phyloP scores from a whole-genome alignment of 352 stramenopile genomes.

The Phytophthora megakarya region DNA sequence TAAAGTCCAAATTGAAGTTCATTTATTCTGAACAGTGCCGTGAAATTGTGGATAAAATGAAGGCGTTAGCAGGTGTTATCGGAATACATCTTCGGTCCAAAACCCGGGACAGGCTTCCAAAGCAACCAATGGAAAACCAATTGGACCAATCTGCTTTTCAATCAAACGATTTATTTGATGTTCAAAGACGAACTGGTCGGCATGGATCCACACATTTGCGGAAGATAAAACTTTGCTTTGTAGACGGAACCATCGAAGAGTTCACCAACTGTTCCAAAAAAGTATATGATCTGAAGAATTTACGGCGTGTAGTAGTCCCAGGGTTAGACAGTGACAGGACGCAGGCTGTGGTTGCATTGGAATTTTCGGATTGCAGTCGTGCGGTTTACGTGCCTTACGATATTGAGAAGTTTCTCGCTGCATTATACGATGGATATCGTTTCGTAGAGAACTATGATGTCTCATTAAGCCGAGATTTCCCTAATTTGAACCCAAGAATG shows the following conservation, averaged over 20 bases:
- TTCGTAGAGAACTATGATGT: slow-evolving; percentile 67
- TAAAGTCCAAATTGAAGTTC: slow-evolving; percentile 73
- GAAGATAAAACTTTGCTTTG: slow-evolving; percentile 70
- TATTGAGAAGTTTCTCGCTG: slow-evolving; percentile 60
- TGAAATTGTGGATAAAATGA: slow-evolving; percentile 69
- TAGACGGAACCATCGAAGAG: slow-evolving; percentile 58
- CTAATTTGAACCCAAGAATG: slow-evolving; percentile 68
- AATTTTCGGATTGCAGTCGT: slow-evolving; percentile 68
- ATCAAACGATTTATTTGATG: slow-evolving; percentile 50
- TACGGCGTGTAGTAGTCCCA: slow-evolving; percentile 59
- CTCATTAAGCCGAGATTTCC: slow-evolving; percentile 67
- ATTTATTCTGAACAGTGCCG: slow-evolving; percentile 70
- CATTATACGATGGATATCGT: slow-evolving; percentile 73
- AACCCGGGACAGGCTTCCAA: slow-evolving; percentile 53
- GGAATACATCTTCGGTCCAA: slow-evolving; percentile 55
- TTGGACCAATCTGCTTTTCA: slow-evolving; percentile 48
- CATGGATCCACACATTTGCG: slow-evolving; percentile 63
- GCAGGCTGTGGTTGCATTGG: slow-evolving; percentile 58
- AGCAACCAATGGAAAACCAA: slow-evolving; percentile 44
- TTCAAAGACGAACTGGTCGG: slow-evolving; percentile 58
- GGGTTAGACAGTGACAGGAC: slow-evolving; percentile 29
- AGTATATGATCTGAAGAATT: slow-evolving; percentile 56
- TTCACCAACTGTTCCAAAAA: slow-evolving; percentile 55
- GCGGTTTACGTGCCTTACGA: slow-evolving; percentile 67
- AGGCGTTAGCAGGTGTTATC: slow-evolving; percentile 64